phyloP scores from a whole-genome alignment of 2,329 filamentous ascomycete species.

The Lachnellula hyalina region DNA sequence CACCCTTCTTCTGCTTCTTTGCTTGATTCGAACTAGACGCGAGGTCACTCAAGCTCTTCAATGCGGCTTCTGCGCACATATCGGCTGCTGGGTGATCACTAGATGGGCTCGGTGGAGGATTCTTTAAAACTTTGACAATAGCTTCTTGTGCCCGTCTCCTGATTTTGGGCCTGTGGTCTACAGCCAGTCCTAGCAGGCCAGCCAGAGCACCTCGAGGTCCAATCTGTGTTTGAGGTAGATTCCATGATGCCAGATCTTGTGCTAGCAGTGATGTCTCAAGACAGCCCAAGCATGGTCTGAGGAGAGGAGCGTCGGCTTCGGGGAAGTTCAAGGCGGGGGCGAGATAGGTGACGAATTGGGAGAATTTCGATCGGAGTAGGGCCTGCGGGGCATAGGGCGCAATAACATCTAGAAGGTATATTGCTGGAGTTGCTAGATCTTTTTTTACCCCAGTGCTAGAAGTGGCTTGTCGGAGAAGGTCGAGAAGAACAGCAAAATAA shows the following conservation, averaged over 20 bases:
- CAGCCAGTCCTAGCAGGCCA: constrained; percentile 75
- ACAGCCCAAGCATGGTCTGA: constrained; percentile 85
- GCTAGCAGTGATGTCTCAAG: constrained; percentile 86
- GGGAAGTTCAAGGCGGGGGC: constrained; percentile 75
- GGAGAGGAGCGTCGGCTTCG: constrained; percentile 79
- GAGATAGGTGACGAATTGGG: constrained; percentile 81
- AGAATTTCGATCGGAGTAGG: constrained; percentile 90
- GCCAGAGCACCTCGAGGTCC: constrained; percentile 83
- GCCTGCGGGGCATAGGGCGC: constrained; percentile 79
- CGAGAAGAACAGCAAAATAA: constrained; percentile 93
- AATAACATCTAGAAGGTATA: constrained; percentile 92
- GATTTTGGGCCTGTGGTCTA: constrained; percentile 89
- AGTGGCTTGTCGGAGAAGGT: constrained; percentile 74
- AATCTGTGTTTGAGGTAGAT: constrained; percentile 74
- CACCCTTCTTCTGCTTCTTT: constrained; percentile 62
- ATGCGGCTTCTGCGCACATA: constrained; percentile 88
- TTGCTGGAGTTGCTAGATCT: constrained; percentile 76
- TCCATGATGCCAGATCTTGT: constrained; percentile 85
- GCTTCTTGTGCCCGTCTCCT: constrained; percentile 90
- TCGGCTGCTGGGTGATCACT: constrained; percentile 92
- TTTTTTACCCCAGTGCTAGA: constrained; percentile 64
- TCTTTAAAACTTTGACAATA: constrained; percentile 73
- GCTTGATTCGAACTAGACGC: constrained; percentile 56
- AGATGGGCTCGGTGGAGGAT: constrained; percentile 83
- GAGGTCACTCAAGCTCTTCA: constrained; percentile 73